Evolutionary conservation across 2,329 filamentous ascomycete genomes (phyloP).

Genomic region (Clonostachys byssicola): DNA sequence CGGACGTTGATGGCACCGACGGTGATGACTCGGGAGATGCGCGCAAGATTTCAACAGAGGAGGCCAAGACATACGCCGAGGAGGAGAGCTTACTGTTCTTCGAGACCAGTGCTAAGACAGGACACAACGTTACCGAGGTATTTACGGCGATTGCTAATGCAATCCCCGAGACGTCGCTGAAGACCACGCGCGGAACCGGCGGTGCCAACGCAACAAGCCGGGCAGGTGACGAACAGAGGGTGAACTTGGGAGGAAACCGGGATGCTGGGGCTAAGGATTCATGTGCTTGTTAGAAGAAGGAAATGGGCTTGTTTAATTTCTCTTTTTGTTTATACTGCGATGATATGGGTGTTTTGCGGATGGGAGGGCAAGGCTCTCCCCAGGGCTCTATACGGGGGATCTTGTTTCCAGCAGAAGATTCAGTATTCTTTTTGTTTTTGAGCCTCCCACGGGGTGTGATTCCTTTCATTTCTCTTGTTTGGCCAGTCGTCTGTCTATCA

Average conservation of each 20-base stretch:
- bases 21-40: constrained; percentile 67
- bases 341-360: too few relatives aligned
- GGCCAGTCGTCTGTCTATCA: too few relatives aligned
- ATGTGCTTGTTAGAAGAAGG: constrained; percentile 68
- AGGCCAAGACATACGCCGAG: constrained; percentile 89
- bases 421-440: too few relatives aligned
- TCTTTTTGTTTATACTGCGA: not conserved
- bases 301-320: not conserved
- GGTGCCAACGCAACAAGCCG: constrained; percentile 57
- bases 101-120: constrained; percentile 96
- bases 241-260: constrained; percentile 74
- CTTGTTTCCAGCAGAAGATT: too few relatives aligned
- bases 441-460: too few relatives aligned
- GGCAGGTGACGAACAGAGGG: constrained; percentile 65
- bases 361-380: too few relatives aligned
- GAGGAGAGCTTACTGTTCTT: constrained; percentile 95
- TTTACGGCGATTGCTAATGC: constrained; percentile 98
- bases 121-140: constrained; percentile 89
- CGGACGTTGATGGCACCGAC: constrained; percentile 47
- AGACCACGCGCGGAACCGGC: constrained; percentile 75
- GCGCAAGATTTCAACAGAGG: constrained; percentile 83
- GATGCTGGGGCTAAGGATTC: constrained; percentile 80
- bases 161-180: constrained; percentile 94
- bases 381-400: too few relatives aligned
- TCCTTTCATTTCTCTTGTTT: too few relatives aligned